Evolutionary conservation across 176 grass and related monocot species (phyloP), one percentile per base, ranked within the genome.

Genomic region (Oryza nivara): DNA sequence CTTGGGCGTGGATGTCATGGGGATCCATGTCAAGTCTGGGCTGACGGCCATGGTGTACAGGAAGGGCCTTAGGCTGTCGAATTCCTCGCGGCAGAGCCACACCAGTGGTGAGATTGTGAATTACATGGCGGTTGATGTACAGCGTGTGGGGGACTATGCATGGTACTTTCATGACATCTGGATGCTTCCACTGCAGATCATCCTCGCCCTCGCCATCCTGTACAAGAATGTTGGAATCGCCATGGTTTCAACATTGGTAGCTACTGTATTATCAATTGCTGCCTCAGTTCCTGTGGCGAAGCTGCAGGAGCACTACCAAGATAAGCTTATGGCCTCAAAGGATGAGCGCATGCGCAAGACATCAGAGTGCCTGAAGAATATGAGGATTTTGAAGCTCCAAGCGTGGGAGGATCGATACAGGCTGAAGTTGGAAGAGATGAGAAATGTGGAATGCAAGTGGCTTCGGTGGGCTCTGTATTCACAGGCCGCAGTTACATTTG

Each of bases 41-140:
- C 78, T 99, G 19, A 99, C 96, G 0, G 91, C 96, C 36, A 99
- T 99, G 96, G 91, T 99, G 64, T 99, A 91, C 67, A 80, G 91
- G 58, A 99, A 99, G 88, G 96, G 96, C 47, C 96, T 99, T 23
- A 92, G 88, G 63, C 86, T 99, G 26, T 93, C 96, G 0, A 95
- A 93, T 74, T 68, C 86, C 77, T 87, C 96, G 8, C 84, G 92
- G 20, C 96, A 96, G 70, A 99, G 88, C 74, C 96, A 96, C 26
- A 89, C 96, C 0, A 99, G 93, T 67, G 96, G 96, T 71, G 96
- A 99, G 91, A 92, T 99, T 87, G 90, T 96, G 77, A 99, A 99
- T 87, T 99, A 99, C 85, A 99, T 99, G 93, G 96, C 96, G 5
- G 91, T 99, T 51, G 96, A 99, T 81, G 96, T 99, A 88, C 96